These are phyloP conservation scores for Amauroascus niger DNA, from an alignment of 2,329 filamentous ascomycete species.

Conservation along the genomic window DNA sequence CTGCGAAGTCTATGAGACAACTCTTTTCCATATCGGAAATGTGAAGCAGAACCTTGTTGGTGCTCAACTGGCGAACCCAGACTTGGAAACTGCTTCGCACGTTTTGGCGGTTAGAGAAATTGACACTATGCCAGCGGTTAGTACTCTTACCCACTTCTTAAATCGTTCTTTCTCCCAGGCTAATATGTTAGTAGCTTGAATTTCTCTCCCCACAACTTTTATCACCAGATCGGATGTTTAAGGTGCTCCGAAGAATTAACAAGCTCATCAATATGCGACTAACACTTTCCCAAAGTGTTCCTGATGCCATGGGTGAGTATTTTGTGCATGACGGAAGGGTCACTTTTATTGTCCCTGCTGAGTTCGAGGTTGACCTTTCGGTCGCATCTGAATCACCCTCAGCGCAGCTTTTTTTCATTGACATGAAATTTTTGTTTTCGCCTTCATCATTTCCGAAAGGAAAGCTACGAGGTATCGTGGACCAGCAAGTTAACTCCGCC, in stretches of 20 bases:
- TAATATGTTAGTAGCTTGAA: conserved; percentile 46
- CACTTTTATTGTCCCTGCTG: conserved; percentile 70
- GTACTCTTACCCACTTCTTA: conserved; percentile 18
- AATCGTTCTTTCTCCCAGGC: not conserved
- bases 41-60: conserved; percentile 63
- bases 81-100: conserved; percentile 80
- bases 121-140: conserved; percentile 67
- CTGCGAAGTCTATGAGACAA: conserved; percentile 50
- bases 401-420: conserved; percentile 87
- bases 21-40: conserved; percentile 55
- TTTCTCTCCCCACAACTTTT: conserved; percentile 68
- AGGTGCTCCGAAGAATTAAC: conserved; percentile 70
- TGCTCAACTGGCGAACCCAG: conserved; percentile 76
- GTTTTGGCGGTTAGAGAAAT: conserved; percentile 69
- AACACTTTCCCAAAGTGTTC: conserved; percentile 76
- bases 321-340: conserved; percentile 74
- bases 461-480: conserved; percentile 55
- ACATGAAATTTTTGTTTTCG: conserved; percentile 73
- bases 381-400: conserved; percentile 75
- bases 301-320: conserved; percentile 67
- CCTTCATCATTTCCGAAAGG: conserved; percentile 59
- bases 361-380: conserved; percentile 89
- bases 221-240: conserved; percentile 60
- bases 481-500: conserved; percentile 60
- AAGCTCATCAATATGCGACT: conserved; percentile 71